A percentile compares a stretch with the other conserved stretches of the same genome.
Conservation (phyloP, 345 rosid species). For the Mercurialis annua region DNA sequence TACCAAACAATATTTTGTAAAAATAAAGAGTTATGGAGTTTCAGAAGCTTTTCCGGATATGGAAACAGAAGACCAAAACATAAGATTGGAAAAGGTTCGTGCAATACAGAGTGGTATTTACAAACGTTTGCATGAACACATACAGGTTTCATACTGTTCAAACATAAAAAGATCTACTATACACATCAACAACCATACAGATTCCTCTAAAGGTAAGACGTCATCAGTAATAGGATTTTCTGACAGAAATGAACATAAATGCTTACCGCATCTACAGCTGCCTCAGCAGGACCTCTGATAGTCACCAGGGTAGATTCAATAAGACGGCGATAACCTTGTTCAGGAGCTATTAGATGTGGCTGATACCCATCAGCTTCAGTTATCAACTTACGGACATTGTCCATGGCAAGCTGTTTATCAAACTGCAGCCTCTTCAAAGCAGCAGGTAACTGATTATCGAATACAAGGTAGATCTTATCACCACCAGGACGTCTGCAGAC, state of each 20-base stretch:
- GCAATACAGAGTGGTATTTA: neutral
- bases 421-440: conserved; percentile 89
- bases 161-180: neutral
- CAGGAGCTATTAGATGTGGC: conserved; percentile 98
- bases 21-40: too few relatives aligned
- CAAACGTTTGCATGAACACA: neutral
- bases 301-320: conserved; percentile 80
- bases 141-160: neutral
- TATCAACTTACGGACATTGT: conserved; percentile 75
- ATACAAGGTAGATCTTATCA: conserved; percentile 78
- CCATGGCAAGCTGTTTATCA: conserved; percentile 86
- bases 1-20: too few relatives aligned
- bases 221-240: neutral
- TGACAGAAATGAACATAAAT: neutral
- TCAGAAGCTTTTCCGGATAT: neutral
- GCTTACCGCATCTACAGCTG: conserved; percentile 88
- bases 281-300: conserved; percentile 93
- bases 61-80: neutral
- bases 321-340: conserved; percentile 93
- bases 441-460: conserved; percentile 86
- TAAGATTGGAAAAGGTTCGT: neutral
- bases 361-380: conserved; percentile 99
- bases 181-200: neutral
- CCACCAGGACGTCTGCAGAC: conserved; percentile 89
- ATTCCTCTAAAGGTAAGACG: neutral